Evolutionary conservation across 2,329 filamentous ascomycete genomes (phyloP).

Genomic region (Nemania diffusa): DNA sequence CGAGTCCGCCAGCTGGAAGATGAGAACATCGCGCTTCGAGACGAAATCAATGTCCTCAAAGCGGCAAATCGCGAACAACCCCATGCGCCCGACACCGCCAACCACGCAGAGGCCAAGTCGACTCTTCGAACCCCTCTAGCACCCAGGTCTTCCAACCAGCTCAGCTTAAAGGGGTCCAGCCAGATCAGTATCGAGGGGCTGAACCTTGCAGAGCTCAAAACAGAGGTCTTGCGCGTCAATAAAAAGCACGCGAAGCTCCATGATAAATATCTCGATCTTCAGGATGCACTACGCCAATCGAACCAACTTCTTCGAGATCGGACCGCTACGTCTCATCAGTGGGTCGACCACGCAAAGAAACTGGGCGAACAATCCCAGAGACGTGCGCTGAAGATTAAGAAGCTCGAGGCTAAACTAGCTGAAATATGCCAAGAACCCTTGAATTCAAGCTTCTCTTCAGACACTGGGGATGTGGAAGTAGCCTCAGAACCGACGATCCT

Average conservation of each 20-base stretch:
- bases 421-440: conserved; percentile 33
- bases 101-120: conserved; percentile 16
- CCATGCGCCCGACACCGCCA: conserved; percentile 10
- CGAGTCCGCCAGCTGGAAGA: conserved; percentile 52
- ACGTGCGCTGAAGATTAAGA: conserved; percentile 53
- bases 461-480: conserved; percentile 25
- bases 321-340: conserved; percentile 56
- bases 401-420: conserved; percentile 54
- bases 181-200: conserved; percentile 36
- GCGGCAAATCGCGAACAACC: conserved; percentile 32
- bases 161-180: conserved; percentile 32
- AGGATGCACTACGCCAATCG: conserved; percentile 43
- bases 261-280: conserved; percentile 40
- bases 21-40: conserved; percentile 56
- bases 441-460: conserved; percentile 42
- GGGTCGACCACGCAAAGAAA: conserved; percentile 57
- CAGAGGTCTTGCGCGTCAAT: conserved; percentile 53
- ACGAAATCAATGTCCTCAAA: conserved; percentile 51
- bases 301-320: conserved; percentile 55
- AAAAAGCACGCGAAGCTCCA: conserved; percentile 55
- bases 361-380: conserved; percentile 51
- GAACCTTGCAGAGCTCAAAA: conserved; percentile 39
- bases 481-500: conserved; percentile 10
- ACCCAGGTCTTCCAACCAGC: conserved; percentile 42
- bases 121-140: conserved; percentile 44